phyloP scores from a whole-genome alignment of 2,329 filamentous ascomycete species.

The Hirsutella thompsonii region DNA sequence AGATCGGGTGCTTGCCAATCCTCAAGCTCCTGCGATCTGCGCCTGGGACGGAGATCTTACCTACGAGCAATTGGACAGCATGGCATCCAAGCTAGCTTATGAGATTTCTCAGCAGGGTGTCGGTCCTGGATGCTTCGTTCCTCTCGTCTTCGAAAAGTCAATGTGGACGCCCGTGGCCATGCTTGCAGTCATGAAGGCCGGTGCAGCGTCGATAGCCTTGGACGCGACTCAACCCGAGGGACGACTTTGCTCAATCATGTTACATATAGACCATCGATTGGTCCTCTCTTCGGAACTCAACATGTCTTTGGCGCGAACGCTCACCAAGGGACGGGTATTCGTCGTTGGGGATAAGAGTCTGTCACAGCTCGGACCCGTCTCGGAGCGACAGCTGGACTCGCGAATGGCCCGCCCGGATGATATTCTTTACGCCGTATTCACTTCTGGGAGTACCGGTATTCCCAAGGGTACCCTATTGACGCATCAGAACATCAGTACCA shows the following conservation, averaged over 20 bases:
- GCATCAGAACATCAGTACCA: not conserved
- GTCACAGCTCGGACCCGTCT: too few species aligned
- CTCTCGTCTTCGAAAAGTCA: slow-evolving; percentile 6
- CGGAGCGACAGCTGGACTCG: too few species aligned
- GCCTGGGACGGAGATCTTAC: slow-evolving; percentile 26
- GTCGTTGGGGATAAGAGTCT: too few species aligned
- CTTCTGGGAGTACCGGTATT: not conserved
- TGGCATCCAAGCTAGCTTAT: slow-evolving; percentile 4
- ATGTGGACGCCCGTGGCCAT: slow-evolving; percentile 4
- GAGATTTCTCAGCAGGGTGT: slow-evolving; percentile 3
- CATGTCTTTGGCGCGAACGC: too few species aligned
- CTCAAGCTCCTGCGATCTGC: slow-evolving; percentile 4
- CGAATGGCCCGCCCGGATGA: too few species aligned
- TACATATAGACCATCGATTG: too few species aligned
- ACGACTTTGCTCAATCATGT: slow-evolving; percentile 1
- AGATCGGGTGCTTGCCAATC: not conserved
- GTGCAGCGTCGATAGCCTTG: slow-evolving; percentile 2
- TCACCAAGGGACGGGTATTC: too few species aligned
- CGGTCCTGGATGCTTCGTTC: slow-evolving; percentile 1
- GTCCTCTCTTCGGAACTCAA: too few species aligned
- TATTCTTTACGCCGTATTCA: not conserved
- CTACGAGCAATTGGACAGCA: slow-evolving; percentile 17
- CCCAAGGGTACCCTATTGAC: not conserved
- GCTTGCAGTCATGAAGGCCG: slow-evolving; percentile 5
- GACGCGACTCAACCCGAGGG: slow-evolving; percentile 9